phyloP scores from a whole-genome alignment of 306 rosid species.

The Vigna nakashimae region DNA sequence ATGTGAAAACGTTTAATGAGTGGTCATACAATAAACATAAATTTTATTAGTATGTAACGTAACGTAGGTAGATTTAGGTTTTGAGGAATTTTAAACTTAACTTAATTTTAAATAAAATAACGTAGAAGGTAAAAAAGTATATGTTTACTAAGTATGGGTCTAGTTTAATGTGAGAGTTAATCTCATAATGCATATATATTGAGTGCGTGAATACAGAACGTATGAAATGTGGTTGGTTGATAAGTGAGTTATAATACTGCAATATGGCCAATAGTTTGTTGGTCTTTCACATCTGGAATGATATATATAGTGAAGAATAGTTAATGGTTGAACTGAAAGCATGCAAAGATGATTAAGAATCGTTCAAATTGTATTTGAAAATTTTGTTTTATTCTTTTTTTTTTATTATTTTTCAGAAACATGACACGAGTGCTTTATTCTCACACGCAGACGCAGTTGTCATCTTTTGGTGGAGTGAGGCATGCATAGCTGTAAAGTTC shows the following conservation, averaged over 20 bases:
- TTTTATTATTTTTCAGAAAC: not conserved
- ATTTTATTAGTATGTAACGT: too few relatives aligned
- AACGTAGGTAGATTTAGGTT: too few relatives aligned
- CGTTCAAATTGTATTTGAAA: not conserved
- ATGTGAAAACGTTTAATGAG: too few relatives aligned
- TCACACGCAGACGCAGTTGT: not conserved
- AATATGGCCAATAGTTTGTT: conserved; percentile 11
- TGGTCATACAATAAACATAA: too few relatives aligned
- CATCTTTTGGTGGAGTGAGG: not conserved
- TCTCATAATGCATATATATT: too few relatives aligned
- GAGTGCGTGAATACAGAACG: too few relatives aligned
- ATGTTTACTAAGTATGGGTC: too few relatives aligned
- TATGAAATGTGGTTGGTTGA: not conserved
- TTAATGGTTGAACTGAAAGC: not conserved
- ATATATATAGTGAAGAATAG: conserved; percentile 2
- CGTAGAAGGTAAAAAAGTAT: too few relatives aligned
- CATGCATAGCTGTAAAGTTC: not conserved
- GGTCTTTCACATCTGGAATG: not conserved
- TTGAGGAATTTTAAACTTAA: too few relatives aligned
- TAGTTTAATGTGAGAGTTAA: too few relatives aligned
- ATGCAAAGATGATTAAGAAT: not conserved
- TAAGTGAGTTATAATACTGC: not conserved
- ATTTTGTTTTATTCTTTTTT: not conserved
- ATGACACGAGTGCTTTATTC: not conserved
- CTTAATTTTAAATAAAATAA: too few relatives aligned